phyloP scores from a whole-genome alignment of 495 filamentous ascomycete genomes.

The Penicillium arizonense region DNA sequence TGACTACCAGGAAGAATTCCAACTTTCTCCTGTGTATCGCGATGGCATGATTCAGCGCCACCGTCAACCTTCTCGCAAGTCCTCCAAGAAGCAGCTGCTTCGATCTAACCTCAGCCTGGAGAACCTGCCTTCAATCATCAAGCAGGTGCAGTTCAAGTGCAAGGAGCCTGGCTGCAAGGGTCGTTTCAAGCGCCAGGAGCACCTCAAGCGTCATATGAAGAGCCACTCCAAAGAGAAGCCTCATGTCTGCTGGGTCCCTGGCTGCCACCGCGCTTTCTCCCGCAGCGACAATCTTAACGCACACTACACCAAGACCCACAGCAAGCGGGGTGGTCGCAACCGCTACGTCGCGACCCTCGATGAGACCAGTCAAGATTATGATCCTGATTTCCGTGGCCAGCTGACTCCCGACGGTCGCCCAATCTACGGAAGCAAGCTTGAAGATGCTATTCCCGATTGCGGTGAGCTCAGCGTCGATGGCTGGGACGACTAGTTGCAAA shows the following conservation, averaged over 20 bases:
- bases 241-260: constrained; percentile 47
- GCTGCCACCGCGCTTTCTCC: constrained; percentile 44
- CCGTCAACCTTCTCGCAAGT: constrained; percentile 35
- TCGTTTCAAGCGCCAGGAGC: constrained; percentile 60
- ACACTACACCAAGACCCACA: constrained; percentile 50
- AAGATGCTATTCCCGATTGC: constrained; percentile 35
- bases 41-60: constrained; percentile 35
- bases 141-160: constrained; percentile 50
- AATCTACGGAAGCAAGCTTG: constrained; percentile 39
- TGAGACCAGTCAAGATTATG: constrained; percentile 42
- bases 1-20: constrained; percentile 41
- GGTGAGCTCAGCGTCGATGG: constrained; percentile 36
- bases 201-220: constrained; percentile 62
- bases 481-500: constrained; percentile 29
- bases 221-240: constrained; percentile 58
- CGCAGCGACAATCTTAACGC: constrained; percentile 50
- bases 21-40: constrained; percentile 36
- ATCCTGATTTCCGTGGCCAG: constrained; percentile 48
- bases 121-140: constrained; percentile 39
- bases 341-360: constrained; percentile 49
- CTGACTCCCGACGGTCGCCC: constrained; percentile 44
- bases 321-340: constrained; percentile 47
- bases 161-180: constrained; percentile 47
- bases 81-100: constrained; percentile 36
- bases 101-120: constrained; percentile 42